Base-by-base conservation (phyloP, 2,329 filamentous ascomycete genomes). In the Neonectria magnoliae region DNA sequence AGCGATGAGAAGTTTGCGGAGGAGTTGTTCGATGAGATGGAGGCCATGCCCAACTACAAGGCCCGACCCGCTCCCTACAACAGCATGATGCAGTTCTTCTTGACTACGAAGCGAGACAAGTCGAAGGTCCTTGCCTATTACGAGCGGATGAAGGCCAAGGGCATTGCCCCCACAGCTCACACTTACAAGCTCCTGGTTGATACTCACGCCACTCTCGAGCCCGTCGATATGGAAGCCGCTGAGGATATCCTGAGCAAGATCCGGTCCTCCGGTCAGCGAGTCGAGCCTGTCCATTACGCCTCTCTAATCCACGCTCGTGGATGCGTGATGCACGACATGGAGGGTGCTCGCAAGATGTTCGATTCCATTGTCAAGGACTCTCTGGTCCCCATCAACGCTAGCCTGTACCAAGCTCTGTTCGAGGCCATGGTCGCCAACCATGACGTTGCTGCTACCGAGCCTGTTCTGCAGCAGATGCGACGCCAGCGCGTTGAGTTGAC, bases 11-110 rank as follows among this genome's bases (percentile, higher is more conserved):
- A 95, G 76, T 97, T 98, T 77, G 96, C 96, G 29, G 96, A 98
- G 76, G 94, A 98, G 80, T 89, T 98, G 73, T 99, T 99, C 76
- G 94, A 98, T 76, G 96, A 99, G 83, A 99, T 99, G 96, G 96
- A 99, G 83, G 89, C 91, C 51, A 97, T 97, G 91, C 91, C 94
- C 62, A 99, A 99, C 84, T 99, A 99, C 88, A 98, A 98, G 85
- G 93, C 96, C 44, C 91, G 96, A 10, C 94, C 96, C 27, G 96
- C 96, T 25, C 96, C 96, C 1, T 99, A 99, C 86, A 98, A 99
- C 85, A 97, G 93, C 81, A 92, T 99, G 90, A 99, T 99, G 89
- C 96, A 99, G 78, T 98, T 97, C 83, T 99, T 98, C 88, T 85
- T 98, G 71, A 97, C 93, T 62, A 98, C 95, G 60, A 98, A 98